Evolutionary conservation across 2,329 filamentous ascomycete species (phyloP), one percentile per base, ranked within the genome.

Genomic region (Phymatotrichopsis omnivora): DNA sequence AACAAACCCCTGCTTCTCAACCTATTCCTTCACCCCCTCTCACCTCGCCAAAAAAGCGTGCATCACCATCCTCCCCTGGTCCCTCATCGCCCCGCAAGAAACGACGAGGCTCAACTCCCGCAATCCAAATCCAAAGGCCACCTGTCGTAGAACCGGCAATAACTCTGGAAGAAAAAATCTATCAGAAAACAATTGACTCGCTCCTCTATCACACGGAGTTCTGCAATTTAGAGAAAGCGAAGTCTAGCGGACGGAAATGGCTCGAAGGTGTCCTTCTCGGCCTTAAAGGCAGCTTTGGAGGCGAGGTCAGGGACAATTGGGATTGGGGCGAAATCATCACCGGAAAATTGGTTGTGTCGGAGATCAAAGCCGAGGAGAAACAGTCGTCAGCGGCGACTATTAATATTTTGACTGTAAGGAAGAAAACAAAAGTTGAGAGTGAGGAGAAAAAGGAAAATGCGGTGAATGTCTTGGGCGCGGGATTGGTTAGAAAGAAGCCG

Each of bases 171-270:
- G 75, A 80, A 17, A 65, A 68, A 20, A 70, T 73, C 37, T 86
- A 85, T 63, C 76, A 77, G 52, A 74, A 80, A 8, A 74, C 77
- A 7, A 69, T 76, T 16, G 82, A 85, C 55, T 64, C 85, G 7
- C 67, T 91, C 0, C 69, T 87, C 4, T 47, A 53, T 27, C 75
- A 80, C 47, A 72, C 86, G 0, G 82, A 86, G 61, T 91, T 91
- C 62, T 70, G 75, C 1, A 80, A 72, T 7, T 62, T 77, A 3
- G 72, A 51, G 28, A 38, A 42, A 3, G 54, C 80, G 0, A 67
- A 65, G 2, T 68, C 69, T 24, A 85, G 81, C 57, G 84, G 82
- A 2, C 66, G 63, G 40, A 74, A 80, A 42, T 91, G 83, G 82
- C 69, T 78, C 32, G 70, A 70, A 11, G 82, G 89, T 8, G 42